Base-by-base conservation (phyloP, 306 rosid species). In the Vigna mungo region DNA sequence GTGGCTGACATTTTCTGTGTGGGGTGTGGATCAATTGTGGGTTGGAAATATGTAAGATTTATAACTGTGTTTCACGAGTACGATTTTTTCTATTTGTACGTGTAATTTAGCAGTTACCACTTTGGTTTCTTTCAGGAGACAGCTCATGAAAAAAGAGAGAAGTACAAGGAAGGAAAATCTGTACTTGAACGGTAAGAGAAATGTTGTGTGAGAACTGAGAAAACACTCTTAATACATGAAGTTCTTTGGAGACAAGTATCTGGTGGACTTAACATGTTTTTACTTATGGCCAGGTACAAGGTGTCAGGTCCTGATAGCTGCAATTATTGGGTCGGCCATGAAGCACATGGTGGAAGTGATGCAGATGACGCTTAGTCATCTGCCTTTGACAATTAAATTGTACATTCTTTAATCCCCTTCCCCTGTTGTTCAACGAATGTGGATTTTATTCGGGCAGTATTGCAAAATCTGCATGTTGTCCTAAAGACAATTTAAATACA, bases 1-100 rank as follows among this genome's bases (percentile, higher is more conserved):
- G 98, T 95, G 75, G 92, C 90, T 62, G 98, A 95, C 91, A 90
- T 95, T 60, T 95, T 95, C 90, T 95, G 98, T 53, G 92, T 95
- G 11, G 97, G 97, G 23, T 95, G 98, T 85, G 98, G 98, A 82
- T 95, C 98, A 36, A 85, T 90, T 72, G 90, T 95, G 21, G 98
- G 98, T 67, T 95, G 98, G 98, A 95, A 85, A 89, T 95, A 95
- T 83, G 98, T 95, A 92, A 89, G 98, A 86, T 64, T 72, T 61
- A 34, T 36, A 79, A 41, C 84, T 74, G 47, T 65, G 49, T 80
- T 64, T 76, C 44, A 7, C 51, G 64, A 51, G 47, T 76, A 34
- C 68, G 79, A 56, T 78, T n/a, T 82, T 68, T 21, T 65, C 37
- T 27, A n/a, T 78, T 44, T 78, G 61, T 72, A 34, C 70, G 9